These are phyloP conservation scores for Teratosphaeria viscida DNA, from an alignment of 2,329 filamentous ascomycete genomes.

Conservation along the genomic window DNA sequence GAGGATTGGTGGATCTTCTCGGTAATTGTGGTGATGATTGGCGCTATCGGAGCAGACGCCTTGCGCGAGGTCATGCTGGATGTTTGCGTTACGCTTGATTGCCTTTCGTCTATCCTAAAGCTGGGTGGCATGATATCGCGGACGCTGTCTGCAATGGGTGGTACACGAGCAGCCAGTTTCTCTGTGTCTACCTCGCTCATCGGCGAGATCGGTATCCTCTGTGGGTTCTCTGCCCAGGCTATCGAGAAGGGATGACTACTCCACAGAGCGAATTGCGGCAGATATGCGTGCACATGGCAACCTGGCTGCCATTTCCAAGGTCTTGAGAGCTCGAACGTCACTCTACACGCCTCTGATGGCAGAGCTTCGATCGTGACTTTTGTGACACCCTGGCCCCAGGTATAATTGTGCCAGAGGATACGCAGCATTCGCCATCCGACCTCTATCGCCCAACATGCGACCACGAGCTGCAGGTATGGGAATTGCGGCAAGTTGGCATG, in stretches of 20 bases:
- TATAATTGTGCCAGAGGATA: constrained; percentile 45
- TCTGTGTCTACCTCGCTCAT: constrained; percentile 25
- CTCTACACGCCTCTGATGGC: constrained; percentile 48
- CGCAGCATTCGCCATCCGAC: constrained; percentile 38
- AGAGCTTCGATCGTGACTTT: constrained; percentile 48
- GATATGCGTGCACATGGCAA: constrained; percentile 51
- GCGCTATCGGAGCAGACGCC: constrained; percentile 1
- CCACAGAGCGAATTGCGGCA: constrained; percentile 37
- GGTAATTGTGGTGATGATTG: constrained; percentile 8
- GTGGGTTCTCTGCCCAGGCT: constrained; percentile 33
- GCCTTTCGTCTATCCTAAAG: background rate
- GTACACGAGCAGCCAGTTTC: constrained; percentile 16
- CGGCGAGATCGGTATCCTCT: constrained; percentile 11
- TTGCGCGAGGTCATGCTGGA: background rate
- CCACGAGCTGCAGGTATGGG: constrained; percentile 62
- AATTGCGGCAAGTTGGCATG: constrained; percentile 58
- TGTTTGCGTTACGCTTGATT: background rate
- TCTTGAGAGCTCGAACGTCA: constrained; percentile 50
- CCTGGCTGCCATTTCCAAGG: constrained; percentile 45
- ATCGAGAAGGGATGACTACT: constrained; percentile 41
- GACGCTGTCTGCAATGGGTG: background rate
- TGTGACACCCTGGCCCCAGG: constrained; percentile 38
- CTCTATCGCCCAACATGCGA: constrained; percentile 69
- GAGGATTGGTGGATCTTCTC: constrained; percentile 9
- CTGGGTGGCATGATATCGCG: background rate